Conservation (phyloP, 805 yeast species). For the Cyberlindnera americana region DNA sequence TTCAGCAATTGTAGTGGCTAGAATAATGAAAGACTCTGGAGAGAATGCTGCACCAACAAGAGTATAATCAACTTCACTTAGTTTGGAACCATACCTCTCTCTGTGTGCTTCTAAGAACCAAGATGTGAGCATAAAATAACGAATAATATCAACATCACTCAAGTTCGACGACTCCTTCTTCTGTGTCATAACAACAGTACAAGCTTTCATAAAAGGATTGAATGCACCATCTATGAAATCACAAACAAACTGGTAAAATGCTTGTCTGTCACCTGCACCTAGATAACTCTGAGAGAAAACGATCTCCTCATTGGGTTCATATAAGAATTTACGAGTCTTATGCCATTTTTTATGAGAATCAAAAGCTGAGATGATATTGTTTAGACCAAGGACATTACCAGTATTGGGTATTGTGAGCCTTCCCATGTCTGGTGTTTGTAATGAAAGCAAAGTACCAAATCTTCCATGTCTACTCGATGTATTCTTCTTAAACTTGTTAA, state of each 20-base stretch:
- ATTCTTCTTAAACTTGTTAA: slow-evolving; percentile 43
- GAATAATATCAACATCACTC: slow-evolving; percentile 20
- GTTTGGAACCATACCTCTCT: slow-evolving; percentile 27
- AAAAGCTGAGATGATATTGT: slow-evolving; percentile 56
- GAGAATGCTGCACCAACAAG: slow-evolving; percentile 54
- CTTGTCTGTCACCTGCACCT: slow-evolving; percentile 11
- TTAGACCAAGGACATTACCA: slow-evolving; percentile 48
- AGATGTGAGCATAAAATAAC: slow-evolving; percentile 56
- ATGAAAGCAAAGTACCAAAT: slow-evolving; percentile 81
- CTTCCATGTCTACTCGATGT: slow-evolving; percentile 79
- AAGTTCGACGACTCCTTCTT: slow-evolving; percentile 29
- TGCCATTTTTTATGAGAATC: slow-evolving; percentile 71
- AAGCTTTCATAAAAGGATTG: slow-evolving; percentile 55
- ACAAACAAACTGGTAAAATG: slow-evolving; percentile 39
- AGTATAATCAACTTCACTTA: slow-evolving; percentile 34
- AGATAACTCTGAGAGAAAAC: slow-evolving; percentile 29
- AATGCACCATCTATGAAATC: slow-evolving; percentile 73
- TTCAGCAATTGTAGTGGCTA: slow-evolving; percentile 25
- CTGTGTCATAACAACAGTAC: slow-evolving; percentile 45
- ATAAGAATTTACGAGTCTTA: slow-evolving; percentile 31
- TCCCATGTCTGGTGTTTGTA: slow-evolving; percentile 57
- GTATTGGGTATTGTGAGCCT: slow-evolving; percentile 73
- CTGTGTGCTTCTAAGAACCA: slow-evolving; percentile 79
- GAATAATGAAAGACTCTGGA: slow-evolving; percentile 55
- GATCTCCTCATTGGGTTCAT: slow-evolving; percentile 29